phyloP scores from a whole-genome alignment of 1,284 basidiomycete genomes.

The Ceratobasidium sp. region DNA sequence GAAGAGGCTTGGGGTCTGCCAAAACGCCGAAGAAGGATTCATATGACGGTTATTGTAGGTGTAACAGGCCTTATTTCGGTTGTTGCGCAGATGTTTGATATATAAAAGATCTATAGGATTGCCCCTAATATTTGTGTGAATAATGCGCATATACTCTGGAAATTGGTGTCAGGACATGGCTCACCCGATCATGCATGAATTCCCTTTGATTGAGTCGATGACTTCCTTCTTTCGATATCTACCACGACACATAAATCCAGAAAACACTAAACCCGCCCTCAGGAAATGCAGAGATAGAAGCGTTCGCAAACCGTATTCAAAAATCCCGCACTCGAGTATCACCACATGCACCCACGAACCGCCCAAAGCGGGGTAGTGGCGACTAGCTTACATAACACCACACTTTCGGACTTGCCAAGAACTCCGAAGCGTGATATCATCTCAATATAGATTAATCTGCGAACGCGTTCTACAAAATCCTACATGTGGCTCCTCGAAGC shows the following conservation, averaged over 20 bases:
- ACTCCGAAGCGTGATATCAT: background rate
- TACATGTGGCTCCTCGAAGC: background rate
- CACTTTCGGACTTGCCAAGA: conserved; percentile 7
- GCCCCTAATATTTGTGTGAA: no score
- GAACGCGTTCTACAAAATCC: background rate
- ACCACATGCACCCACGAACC: conserved; percentile 4
- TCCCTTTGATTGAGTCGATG: no score
- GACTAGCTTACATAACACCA: background rate
- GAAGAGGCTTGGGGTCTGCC: background rate
- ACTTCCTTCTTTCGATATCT: no score
- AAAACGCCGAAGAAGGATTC: conserved; percentile 8
- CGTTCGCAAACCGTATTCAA: background rate
- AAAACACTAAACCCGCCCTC: no score
- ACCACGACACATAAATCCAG: no score
- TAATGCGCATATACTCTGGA: no score
- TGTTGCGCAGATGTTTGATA: no score
- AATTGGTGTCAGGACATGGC: no score
- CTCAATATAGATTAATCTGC: conserved; percentile 25
- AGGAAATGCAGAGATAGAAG: conserved; percentile 4
- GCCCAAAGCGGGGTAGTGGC: background rate
- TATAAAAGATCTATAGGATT: no score
- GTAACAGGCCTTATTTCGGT: no score
- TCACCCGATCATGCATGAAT: no score
- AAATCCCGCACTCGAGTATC: background rate
- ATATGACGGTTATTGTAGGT: no score